Conservation (phyloP, 1,284 basidiomycete species). For the Cryptococcus hybrid region DNA sequence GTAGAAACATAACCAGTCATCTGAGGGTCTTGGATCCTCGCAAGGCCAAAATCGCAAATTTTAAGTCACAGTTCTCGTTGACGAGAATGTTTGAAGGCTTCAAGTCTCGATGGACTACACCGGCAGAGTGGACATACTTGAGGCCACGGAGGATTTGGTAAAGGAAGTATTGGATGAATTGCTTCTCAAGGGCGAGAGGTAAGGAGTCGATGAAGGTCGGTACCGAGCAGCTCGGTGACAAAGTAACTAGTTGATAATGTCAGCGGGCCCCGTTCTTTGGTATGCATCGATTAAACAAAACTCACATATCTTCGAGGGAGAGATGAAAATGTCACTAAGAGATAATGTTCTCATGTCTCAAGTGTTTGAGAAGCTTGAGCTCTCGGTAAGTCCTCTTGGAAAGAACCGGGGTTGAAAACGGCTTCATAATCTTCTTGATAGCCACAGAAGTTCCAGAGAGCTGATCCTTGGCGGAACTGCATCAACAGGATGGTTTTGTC, state of each 20-base stretch:
- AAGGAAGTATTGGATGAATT: slow-evolving; percentile 99
- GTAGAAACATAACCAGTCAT: slow-evolving; percentile 99
- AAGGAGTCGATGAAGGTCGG: slow-evolving; percentile 93
- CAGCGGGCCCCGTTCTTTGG: background rate
- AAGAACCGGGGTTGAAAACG: slow-evolving; percentile 96
- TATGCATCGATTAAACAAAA: slow-evolving; percentile 8
- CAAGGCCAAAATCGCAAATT: slow-evolving; percentile 98
- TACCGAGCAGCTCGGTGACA: slow-evolving; percentile 98
- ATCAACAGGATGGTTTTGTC: background rate
- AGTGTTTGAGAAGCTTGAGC: slow-evolving; percentile 97
- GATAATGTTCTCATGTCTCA: slow-evolving; percentile 99
- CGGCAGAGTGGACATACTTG: slow-evolving; percentile 99
- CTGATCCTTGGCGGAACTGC: slow-evolving; percentile 95
- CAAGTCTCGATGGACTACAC: slow-evolving; percentile 98
- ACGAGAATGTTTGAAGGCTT: slow-evolving; percentile 99
- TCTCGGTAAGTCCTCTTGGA: slow-evolving; percentile 97
- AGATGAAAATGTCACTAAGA: slow-evolving; percentile 98
- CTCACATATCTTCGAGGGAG: slow-evolving; percentile 95
- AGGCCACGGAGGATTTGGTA: slow-evolving; percentile 98
- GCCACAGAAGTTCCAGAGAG: slow-evolving; percentile 91
- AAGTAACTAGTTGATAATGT: slow-evolving; percentile 62
- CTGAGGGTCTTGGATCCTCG: slow-evolving; percentile 87
- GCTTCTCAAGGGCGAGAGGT: slow-evolving; percentile 94
- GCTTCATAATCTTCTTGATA: slow-evolving; percentile 99
- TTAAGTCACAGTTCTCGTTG: slow-evolving; percentile 99